Base-by-base conservation (phyloP, 805 yeast genomes). In the Zygoascus biomembranicola region DNA sequence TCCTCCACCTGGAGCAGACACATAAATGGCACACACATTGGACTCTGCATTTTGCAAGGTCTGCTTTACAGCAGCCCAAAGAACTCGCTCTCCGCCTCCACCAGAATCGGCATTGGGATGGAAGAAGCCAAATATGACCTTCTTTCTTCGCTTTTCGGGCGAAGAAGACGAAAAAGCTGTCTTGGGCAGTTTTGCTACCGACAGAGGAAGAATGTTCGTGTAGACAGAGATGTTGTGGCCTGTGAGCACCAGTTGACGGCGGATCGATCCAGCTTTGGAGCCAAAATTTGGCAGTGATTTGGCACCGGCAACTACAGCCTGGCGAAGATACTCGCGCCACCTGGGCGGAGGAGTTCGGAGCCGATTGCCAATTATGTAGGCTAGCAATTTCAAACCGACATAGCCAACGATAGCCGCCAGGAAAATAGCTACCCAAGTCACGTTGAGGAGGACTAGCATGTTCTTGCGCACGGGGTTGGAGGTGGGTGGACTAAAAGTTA, bases 1-100 rank as follows among this genome's bases (percentile, higher is more conserved):
- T 35, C 39, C 39, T 13, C 39, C 39, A 4, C 4, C 20, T 4
- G 20, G 20, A 10, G 44, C 20, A 13, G 44, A 16, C 14, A 90
- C 82, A 66, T 94, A 94, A 8, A 94, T 73, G 1, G 80, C 82
- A 1, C 78, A 86, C 8, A 87, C 70, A 60, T 82, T 80, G 31
- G 69, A 63, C 6, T 70, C 69, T 56, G 76, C 73, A 20, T 73
- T 69, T 9, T 67, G 59, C 55, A 90, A 71, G 0, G 96, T 86
- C 32, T 84, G 76, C 59, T 79, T 77, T 6, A 92, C 87, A 0
- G 97, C 96, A 52, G 87, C 90, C 99, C 99, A 94, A 43, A 94
- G 73, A 0, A 94, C 99, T 53, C 92, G 80, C 66, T 94, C 99
- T 23, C 99, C 99, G 32, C 99, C 99, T 18, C 99, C 99, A 47